These are phyloP conservation scores for Boechera divaricarpa DNA, from an alignment of 345 rosid species.

Conservation along the genomic window DNA sequence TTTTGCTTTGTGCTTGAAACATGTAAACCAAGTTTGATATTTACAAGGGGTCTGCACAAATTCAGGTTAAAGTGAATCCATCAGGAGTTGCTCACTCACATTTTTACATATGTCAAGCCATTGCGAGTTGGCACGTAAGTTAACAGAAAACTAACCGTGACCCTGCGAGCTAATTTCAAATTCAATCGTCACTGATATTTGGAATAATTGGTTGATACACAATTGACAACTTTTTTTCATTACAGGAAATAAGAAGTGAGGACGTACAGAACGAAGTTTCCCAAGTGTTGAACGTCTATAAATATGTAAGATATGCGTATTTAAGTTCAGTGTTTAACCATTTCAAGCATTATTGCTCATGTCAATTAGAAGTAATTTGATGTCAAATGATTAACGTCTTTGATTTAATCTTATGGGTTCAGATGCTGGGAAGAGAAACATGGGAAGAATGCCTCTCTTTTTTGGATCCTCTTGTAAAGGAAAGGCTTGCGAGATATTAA, in stretches of 20 bases:
- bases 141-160: background rate
- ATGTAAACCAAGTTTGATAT: background rate
- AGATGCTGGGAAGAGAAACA: conserved; percentile 73
- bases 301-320: conserved; percentile 56
- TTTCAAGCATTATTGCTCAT: background rate
- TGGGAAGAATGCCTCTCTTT: conserved; percentile 84
- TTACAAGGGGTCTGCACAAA: background rate
- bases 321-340: background rate
- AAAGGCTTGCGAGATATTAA: conserved; percentile 77
- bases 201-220: conserved; percentile 1
- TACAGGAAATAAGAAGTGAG: conserved; percentile 81
- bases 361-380: background rate
- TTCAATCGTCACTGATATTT: background rate
- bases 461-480: conserved; percentile 81
- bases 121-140: conserved; percentile 96
- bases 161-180: background rate
- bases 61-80: conserved; percentile 85
- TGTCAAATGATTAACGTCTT: background rate
- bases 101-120: conserved; percentile 76
- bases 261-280: conserved; percentile 81
- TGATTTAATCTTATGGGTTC: conserved; percentile 24
- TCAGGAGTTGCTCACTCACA: conserved; percentile 76
- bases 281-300: conserved; percentile 89
- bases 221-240: background rate
- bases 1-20: background rate